phyloP scores from a whole-genome alignment of 2,329 filamentous ascomycete species.

The Ceratocystiopsis minuta region DNA sequence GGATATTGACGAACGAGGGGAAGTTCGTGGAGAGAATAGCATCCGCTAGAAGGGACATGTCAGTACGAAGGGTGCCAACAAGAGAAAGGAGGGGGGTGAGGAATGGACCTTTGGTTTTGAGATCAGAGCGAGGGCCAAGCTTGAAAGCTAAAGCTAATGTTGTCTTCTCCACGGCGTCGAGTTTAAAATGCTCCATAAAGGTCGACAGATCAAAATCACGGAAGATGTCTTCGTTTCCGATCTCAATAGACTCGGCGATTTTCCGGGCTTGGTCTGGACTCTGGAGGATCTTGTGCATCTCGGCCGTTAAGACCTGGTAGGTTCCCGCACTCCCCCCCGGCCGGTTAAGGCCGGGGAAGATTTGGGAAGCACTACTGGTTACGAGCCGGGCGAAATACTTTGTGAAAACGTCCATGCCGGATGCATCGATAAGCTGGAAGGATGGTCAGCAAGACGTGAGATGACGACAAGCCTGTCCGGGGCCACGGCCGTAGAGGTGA shows the following conservation, averaged over 20 bases:
- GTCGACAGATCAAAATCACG: conserved; percentile 90
- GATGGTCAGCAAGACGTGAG: neutral
- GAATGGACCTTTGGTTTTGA: conserved; percentile 69
- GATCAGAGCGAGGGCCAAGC: conserved; percentile 56
- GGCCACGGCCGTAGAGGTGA: no score
- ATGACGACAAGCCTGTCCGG: neutral
- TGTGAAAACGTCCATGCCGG: conserved; percentile 97
- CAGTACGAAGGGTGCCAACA: conserved; percentile 4
- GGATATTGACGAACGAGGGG: conserved; percentile 55
- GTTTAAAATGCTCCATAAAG: conserved; percentile 90
- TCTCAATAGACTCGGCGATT: conserved; percentile 86
- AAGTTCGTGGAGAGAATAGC: conserved; percentile 74
- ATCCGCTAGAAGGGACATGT: conserved; percentile 46
- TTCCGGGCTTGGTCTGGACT: conserved; percentile 71
- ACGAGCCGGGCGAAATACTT: conserved; percentile 91
- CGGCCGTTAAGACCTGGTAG: conserved; percentile 63
- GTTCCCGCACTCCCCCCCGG: conserved; percentile 59
- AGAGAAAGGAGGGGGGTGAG: neutral
- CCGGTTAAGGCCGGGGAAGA: conserved; percentile 67
- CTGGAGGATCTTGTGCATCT: conserved; percentile 71
- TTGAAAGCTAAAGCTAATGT: conserved; percentile 81
- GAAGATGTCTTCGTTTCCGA: conserved; percentile 79
- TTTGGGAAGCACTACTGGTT: conserved; percentile 74
- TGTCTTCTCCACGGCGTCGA: conserved; percentile 76
- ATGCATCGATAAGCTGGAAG: conserved; percentile 71